Evolutionary conservation across 257 asterid species (phyloP).

Genomic region (Voacanga thouarsii): DNA sequence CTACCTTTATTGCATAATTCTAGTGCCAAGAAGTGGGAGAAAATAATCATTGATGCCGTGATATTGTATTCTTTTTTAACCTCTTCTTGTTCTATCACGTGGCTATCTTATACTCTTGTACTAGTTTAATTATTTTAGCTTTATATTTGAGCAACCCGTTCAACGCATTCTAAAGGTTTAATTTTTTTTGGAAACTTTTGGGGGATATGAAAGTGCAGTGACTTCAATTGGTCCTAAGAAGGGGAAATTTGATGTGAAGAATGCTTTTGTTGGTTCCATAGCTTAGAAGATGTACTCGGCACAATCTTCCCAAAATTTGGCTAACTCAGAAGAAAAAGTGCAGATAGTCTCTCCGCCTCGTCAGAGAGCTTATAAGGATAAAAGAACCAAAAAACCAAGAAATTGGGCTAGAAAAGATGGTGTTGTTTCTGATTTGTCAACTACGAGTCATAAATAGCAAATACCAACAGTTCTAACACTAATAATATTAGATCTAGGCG

Average conservation of each 20-base stretch:
- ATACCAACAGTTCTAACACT: conserved; percentile 11
- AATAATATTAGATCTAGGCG: conserved; percentile 41
- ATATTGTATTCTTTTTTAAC: too few relatives aligned
- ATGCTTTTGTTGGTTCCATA: conserved; percentile 37
- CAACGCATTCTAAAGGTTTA: too few relatives aligned
- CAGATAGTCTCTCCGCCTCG: conserved; percentile 75
- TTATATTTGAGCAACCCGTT: too few relatives aligned
- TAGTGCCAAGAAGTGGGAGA: too few relatives aligned
- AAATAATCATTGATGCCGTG: too few relatives aligned
- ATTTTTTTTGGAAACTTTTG: too few relatives aligned
- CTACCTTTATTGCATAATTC: too few relatives aligned
- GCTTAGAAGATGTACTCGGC: conserved; percentile 50
- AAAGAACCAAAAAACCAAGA: conserved; percentile 57
- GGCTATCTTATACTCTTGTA: too few relatives aligned
- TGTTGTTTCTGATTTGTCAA: conserved; percentile 31
- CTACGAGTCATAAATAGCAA: conserved; percentile 10
- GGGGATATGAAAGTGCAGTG: conserved; percentile 47
- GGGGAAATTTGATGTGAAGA: conserved; percentile 50
- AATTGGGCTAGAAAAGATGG: conserved; percentile 49
- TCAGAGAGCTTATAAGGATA: conserved; percentile 58
- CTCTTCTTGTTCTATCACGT: too few relatives aligned
- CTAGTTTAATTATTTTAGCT: too few relatives aligned
- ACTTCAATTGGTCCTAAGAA: conserved; percentile 39
- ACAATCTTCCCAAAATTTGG: conserved; percentile 44
- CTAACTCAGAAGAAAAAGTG: conserved; percentile 57